Conservation (phyloP, 257 asterid species). For the Salvia hispanica region DNA sequence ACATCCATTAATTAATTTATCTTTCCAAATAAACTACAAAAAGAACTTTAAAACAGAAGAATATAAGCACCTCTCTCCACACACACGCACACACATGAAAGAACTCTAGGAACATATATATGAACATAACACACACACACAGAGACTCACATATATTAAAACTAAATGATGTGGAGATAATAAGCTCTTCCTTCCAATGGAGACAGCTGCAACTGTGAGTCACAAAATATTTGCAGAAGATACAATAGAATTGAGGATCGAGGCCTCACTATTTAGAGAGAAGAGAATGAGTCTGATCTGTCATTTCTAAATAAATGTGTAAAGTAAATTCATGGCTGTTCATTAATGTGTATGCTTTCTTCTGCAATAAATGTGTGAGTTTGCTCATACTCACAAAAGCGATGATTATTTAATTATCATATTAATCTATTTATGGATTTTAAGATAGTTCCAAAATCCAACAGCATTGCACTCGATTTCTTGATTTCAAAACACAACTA, state of each 20-base stretch:
- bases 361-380: neutral
- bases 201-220: neutral
- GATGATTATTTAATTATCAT: neutral
- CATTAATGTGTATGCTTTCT: neutral
- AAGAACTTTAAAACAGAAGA: neutral
- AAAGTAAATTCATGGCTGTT: neutral
- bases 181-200: constrained; percentile 15
- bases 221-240: neutral
- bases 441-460: neutral
- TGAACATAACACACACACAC: neutral
- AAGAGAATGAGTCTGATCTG: neutral
- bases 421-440: neutral
- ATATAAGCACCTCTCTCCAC: neutral
- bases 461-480: neutral
- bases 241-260: neutral
- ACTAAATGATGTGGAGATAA: neutral
- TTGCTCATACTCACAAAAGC: constrained; percentile 9
- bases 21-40: neutral
- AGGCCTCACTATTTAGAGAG: neutral
- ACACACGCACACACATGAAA: neutral
- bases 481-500: neutral
- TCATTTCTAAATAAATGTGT: neutral
- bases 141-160: neutral
- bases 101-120: neutral
- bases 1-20: neutral